Percentiles rank a stretch among this genome's conserved stretches.
phyloP scores from a whole-genome alignment of 2,329 filamentous ascomycete species.

The Coniochaeta sp. region DNA sequence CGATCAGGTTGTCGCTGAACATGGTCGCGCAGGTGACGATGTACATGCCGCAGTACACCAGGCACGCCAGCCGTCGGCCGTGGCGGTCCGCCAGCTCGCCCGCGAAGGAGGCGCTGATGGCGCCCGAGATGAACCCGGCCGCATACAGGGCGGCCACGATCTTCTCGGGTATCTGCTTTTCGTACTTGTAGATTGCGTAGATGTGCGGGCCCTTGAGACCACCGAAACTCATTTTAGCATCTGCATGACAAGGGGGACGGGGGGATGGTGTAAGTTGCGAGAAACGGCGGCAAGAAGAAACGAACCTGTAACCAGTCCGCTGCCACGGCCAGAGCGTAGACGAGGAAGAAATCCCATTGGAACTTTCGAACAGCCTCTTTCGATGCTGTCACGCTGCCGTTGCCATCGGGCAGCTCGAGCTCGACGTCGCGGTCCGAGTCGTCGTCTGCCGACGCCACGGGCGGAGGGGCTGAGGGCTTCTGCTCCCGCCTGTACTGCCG shows the following conservation, averaged over 20 bases:
- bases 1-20: slow-evolving; percentile 28
- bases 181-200: slow-evolving; percentile 44
- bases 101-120: slow-evolving; percentile 32
- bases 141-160: slow-evolving; percentile 36
- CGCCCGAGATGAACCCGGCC: slow-evolving; percentile 40
- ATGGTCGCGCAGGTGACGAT: slow-evolving; percentile 43
- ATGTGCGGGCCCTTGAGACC: slow-evolving; percentile 33
- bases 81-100: slow-evolving; percentile 32
- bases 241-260: too few species aligned
- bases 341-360: slow-evolving; percentile 15
- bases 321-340: slow-evolving; percentile 21
- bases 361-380: slow-evolving; percentile 9
- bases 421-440: slow-evolving; percentile 5
- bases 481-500: slow-evolving; percentile 12
- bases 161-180: slow-evolving; percentile 35
- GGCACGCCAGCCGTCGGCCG: slow-evolving; percentile 42
- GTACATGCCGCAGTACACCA: slow-evolving; percentile 46
- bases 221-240: background rate
- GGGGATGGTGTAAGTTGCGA: too few species aligned
- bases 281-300: background rate
- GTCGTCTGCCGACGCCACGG: background rate
- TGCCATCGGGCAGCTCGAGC: slow-evolving; percentile 3
- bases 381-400: background rate
- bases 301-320: slow-evolving; percentile 25
- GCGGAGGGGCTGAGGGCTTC: background rate